phyloP scores from a whole-genome alignment of 768 basidiomycete species.

The Russula sp. region DNA sequence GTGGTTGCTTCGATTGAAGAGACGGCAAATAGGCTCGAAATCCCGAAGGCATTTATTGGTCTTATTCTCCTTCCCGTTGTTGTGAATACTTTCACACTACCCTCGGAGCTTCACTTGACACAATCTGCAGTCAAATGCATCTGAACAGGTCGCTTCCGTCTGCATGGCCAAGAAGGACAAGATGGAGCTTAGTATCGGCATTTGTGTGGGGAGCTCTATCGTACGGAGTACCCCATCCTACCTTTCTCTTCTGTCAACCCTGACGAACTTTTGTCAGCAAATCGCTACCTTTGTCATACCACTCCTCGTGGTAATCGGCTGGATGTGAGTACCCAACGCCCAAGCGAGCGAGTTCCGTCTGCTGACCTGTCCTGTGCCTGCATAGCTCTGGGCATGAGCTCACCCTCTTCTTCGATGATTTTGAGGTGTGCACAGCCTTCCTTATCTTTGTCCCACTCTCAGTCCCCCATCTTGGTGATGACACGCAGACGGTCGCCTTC shows the following conservation, averaged over 20 bases:
- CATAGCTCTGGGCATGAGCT: conserved; percentile 59
- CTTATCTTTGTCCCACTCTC: neutral
- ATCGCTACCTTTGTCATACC: conserved; percentile 85
- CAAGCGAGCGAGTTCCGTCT: conserved; percentile 10
- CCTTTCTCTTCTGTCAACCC: neutral
- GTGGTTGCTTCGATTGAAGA: conserved; percentile 93
- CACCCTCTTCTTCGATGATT: conserved; percentile 79
- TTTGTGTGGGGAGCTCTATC: conserved; percentile 78
- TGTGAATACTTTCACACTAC: conserved; percentile 36
- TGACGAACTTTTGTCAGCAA: conserved; percentile 44
- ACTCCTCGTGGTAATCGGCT: conserved; percentile 81
- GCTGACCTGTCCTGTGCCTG: conserved; percentile 8
- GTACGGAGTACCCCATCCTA: conserved; percentile 36
- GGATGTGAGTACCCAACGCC: conserved; percentile 51
- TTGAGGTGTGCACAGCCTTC: conserved; percentile 49
- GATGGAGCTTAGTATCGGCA: conserved; percentile 68
- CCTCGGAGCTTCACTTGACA: neutral
- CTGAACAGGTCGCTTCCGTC: conserved; percentile 79
- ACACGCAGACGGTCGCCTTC: conserved; percentile 62
- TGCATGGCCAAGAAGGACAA: conserved; percentile 85
- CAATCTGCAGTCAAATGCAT: conserved; percentile 57
- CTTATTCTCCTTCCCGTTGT: conserved; percentile 84
- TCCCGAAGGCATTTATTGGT: conserved; percentile 83
- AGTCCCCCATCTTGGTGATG: neutral
- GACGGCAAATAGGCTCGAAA: conserved; percentile 70